Conservation (phyloP, 2,329 filamentous ascomycete genomes). For the Talaromyces atroroseus region DNA sequence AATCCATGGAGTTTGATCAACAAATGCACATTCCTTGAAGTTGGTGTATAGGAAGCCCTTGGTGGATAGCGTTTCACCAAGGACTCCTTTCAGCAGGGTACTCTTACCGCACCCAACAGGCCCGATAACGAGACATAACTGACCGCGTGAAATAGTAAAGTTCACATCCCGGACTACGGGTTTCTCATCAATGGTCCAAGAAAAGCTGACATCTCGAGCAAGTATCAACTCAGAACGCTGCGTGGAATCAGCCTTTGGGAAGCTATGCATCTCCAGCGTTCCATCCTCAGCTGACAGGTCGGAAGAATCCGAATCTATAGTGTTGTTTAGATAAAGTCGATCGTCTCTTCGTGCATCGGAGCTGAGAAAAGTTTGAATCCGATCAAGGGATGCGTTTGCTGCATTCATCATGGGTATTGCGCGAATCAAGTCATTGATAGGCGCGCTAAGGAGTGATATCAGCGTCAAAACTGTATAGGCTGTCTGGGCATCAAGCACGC, state of each 20-base stretch:
- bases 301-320: conserved; percentile 23
- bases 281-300: conserved; percentile 37
- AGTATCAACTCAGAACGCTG: conserved; percentile 27
- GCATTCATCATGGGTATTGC: conserved; percentile 31
- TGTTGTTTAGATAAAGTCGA: conserved; percentile 49
- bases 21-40: conserved; percentile 43
- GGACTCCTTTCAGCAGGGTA: conserved; percentile 51
- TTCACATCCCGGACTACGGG: conserved; percentile 53
- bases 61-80: conserved; percentile 42
- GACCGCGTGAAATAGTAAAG: conserved; percentile 53
- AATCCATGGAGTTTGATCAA: conserved; percentile 40
- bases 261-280: conserved; percentile 27
- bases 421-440: conserved; percentile 20
- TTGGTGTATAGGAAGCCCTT: conserved; percentile 46
- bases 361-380: conserved; percentile 36
- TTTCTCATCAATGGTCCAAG: conserved; percentile 58
- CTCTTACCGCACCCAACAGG: conserved; percentile 64
- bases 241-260: conserved; percentile 24
- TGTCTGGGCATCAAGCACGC: conserved; percentile 22
- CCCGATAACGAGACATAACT: conserved; percentile 61
- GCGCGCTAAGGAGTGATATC: conserved; percentile 21
- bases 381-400: conserved; percentile 35
- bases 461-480: conserved; percentile 25
- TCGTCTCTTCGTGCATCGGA: conserved; percentile 40
- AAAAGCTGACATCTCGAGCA: conserved; percentile 53